Evolutionary conservation across 2,329 filamentous ascomycete species (phyloP).

Genomic region (Penicillium expansum): DNA sequence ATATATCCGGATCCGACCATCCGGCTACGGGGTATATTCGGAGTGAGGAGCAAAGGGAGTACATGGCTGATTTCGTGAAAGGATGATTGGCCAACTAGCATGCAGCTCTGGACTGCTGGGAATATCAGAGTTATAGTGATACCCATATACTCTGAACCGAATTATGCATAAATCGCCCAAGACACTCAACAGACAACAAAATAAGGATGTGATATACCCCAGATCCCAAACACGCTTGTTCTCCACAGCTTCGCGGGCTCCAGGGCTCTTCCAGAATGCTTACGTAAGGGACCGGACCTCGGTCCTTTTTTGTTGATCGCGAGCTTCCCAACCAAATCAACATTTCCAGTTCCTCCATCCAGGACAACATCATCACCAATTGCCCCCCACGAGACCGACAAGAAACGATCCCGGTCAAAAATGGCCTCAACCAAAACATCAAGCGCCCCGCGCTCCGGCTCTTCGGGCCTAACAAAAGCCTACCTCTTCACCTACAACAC

Average conservation of each 20-base stretch:
- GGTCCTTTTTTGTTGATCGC: slow-evolving; percentile 6
- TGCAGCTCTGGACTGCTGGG: neutral
- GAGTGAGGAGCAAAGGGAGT: neutral
- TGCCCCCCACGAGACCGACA: neutral
- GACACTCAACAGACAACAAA: neutral
- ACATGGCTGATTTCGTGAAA: neutral
- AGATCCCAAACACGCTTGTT: neutral
- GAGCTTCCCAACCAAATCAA: slow-evolving; percentile 7
- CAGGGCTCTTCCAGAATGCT: slow-evolving; percentile 19
- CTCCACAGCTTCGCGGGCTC: slow-evolving; percentile 2
- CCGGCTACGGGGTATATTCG: neutral
- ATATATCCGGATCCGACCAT: neutral
- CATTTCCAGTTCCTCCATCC: slow-evolving; percentile 9
- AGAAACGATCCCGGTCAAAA: slow-evolving; percentile 1
- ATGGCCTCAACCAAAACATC: slow-evolving; percentile 17
- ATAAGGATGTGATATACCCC: neutral
- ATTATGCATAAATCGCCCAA: neutral
- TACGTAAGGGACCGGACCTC: slow-evolving; percentile 14
- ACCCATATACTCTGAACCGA: neutral
- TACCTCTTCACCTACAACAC: slow-evolving; percentile 89
- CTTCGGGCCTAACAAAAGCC: slow-evolving; percentile 53
- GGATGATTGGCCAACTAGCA: neutral
- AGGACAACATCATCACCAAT: slow-evolving; percentile 10
- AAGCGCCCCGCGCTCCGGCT: slow-evolving; percentile 17
- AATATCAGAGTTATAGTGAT: neutral